Conservation (phyloP, 768 basidiomycete genomes). For the Amanita inopinata region DNA sequence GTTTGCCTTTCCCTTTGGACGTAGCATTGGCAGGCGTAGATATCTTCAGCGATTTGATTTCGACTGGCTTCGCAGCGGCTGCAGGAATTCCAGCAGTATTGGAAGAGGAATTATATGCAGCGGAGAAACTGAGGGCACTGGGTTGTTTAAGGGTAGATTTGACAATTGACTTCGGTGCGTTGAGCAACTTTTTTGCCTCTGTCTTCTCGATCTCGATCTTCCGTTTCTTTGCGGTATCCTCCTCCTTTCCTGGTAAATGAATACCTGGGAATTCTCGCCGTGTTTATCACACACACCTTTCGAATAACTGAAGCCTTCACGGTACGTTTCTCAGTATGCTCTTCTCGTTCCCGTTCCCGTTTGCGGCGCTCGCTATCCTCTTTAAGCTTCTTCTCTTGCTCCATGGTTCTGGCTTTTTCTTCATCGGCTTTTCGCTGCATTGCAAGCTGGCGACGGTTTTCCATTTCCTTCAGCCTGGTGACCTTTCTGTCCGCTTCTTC, state of each 20-base stretch:
- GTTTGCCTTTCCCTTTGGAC: constrained; percentile 42
- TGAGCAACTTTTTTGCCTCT: constrained; percentile 45
- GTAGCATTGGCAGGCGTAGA: constrained; percentile 13
- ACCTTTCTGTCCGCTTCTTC: constrained; percentile 78
- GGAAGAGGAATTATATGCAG: constrained; percentile 30
- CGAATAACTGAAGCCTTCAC: constrained; percentile 41
- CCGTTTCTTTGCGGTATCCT: constrained; percentile 65
- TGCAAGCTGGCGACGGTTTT: constrained; percentile 63
- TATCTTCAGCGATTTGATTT: constrained; percentile 25
- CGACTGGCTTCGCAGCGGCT: constrained; percentile 23
- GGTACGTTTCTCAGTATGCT: constrained; percentile 60
- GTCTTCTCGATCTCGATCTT: constrained; percentile 51
- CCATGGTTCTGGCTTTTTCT: constrained; percentile 50
- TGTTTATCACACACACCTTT: constrained; percentile 33
- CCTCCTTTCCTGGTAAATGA: constrained; percentile 40
- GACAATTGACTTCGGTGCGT: constrained; percentile 43
- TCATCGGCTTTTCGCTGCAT: constrained; percentile 72
- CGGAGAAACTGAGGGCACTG: constrained; percentile 25
- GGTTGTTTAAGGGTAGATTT: constrained; percentile 35
- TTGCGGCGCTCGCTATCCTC: constrained; percentile 73
- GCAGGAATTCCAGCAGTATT: constrained; percentile 19
- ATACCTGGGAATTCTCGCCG: not conserved
- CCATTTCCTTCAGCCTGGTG: constrained; percentile 69
- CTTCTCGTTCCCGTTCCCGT: constrained; percentile 77
- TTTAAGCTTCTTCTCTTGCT: constrained; percentile 63